phyloP scores from a whole-genome alignment of 331 rosid species.

The Rhamnella rubrinervis region DNA sequence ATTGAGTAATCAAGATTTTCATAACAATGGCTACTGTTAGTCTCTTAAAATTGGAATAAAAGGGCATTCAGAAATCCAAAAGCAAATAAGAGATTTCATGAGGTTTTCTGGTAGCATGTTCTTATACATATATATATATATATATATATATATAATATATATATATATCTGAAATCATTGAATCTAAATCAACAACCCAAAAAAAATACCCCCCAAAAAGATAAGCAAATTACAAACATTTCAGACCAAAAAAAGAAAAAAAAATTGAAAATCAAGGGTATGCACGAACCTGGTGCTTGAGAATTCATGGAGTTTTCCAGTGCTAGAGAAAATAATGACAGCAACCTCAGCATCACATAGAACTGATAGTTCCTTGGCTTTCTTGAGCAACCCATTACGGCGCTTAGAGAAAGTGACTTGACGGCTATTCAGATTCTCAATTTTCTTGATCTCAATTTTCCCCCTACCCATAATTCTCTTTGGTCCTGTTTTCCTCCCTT shows the following conservation, averaged over 20 bases:
- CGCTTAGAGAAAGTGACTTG: slow-evolving; percentile 77
- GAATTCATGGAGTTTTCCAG: slow-evolving; percentile 60
- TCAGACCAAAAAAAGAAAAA: background rate
- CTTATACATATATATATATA: too few species aligned
- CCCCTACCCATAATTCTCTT: slow-evolving; percentile 59
- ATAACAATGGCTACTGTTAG: too few species aligned
- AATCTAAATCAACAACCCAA: background rate
- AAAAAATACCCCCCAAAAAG: background rate
- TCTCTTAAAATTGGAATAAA: too few species aligned
- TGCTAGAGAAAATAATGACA: slow-evolving; percentile 59
- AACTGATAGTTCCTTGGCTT: slow-evolving; percentile 66
- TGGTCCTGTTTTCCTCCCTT: slow-evolving; percentile 3
- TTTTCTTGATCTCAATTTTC: slow-evolving; percentile 64
- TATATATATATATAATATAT: too few species aligned
- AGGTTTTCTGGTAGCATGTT: background rate
- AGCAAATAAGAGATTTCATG: too few species aligned
- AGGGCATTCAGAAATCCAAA: too few species aligned
- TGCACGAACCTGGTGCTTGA: slow-evolving; percentile 49
- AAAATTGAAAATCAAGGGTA: background rate
- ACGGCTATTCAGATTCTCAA: slow-evolving; percentile 62
- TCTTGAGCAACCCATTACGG: slow-evolving; percentile 61
- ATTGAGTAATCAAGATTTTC: too few species aligned
- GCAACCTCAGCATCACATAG: slow-evolving; percentile 72
- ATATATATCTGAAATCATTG: too few species aligned
- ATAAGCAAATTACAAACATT: background rate